Evolutionary conservation across 257 asterid genomes (phyloP), one percentile per base, ranked within the genome.

Genomic region (Fraxinus anomala): DNA sequence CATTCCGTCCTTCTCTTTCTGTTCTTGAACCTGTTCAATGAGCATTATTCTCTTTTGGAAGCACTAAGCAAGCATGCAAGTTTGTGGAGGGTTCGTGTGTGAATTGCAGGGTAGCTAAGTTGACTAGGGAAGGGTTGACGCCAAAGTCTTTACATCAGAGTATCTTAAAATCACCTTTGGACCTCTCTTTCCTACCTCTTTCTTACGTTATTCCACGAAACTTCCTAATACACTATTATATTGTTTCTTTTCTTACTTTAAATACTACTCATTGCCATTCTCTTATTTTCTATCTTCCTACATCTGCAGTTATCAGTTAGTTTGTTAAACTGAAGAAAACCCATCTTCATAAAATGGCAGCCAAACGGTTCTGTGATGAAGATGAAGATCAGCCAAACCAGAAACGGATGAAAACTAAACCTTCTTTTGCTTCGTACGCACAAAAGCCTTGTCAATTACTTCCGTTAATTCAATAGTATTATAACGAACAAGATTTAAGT

Each of bases 361-460:
- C 89, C 3, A 91, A 91, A 83, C 87, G 97, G 49, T 76, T 79
- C 8, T 71, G 47, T 23, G 86, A 79, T 23, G 84, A 83, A 3
- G 39, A 73, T 23, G 83, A 77, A 6, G 88, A 81, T 79, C 91
- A 84, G 5, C 85, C 83, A 10, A 76, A 78, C 74, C 86, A 76
- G 76, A 91, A 89, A 83, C 85, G 91, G 28, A 76, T 42, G 4
- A 88, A 81, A 87, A 56, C 81, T 78, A 82, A 42, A 54, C 89
- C 88, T 73, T 76, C 92, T 74, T 85, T 91, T 42, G 87, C 90
- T 37, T 91, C 97, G 97, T 91, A 85, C 19, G 94, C 74, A 17
- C 2, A 39, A 39, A 39, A 39, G 44, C 59, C 3, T 23, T 10
- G 26, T 12, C 24, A 0, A 39, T 19, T 31, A 2, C 9, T 4